phyloP scores from a whole-genome alignment of 805 yeast species.

The Alloascoidea africana region DNA sequence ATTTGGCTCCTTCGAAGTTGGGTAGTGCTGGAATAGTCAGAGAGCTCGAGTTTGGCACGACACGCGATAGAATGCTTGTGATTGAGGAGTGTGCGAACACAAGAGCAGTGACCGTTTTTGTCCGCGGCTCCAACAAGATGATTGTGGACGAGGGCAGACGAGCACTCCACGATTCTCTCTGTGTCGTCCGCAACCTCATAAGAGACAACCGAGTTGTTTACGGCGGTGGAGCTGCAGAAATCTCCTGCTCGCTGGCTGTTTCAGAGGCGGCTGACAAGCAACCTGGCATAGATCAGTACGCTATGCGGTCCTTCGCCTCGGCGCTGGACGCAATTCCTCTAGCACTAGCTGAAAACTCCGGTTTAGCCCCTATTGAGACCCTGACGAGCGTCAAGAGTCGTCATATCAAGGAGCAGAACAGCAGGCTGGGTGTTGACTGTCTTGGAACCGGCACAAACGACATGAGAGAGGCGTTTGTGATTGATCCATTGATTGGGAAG shows the following conservation, averaged over 20 bases:
- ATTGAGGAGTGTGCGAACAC: constrained; percentile 81
- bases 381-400: constrained; percentile 70
- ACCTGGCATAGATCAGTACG: constrained; percentile 94
- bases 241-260: constrained; percentile 84
- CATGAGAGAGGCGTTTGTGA: constrained; percentile 88
- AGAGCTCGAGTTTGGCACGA: constrained; percentile 91
- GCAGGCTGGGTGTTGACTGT: constrained; percentile 87
- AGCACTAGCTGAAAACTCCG: constrained; percentile 94
- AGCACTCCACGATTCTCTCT: constrained; percentile 90
- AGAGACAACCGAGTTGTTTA: constrained; percentile 91
- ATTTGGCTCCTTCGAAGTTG: constrained; percentile 62
- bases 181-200: constrained; percentile 93
- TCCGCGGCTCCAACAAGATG: constrained; percentile 96
- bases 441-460: constrained; percentile 77
- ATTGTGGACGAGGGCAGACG: constrained; percentile 94
- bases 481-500: constrained; percentile 95
- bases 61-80: constrained; percentile 89
- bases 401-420: constrained; percentile 58
- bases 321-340: constrained; percentile 89
- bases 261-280: constrained; percentile 84
- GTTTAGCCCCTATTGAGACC: constrained; percentile 86
- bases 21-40: constrained; percentile 79
- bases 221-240: constrained; percentile 99
- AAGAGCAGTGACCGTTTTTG: constrained; percentile 81
- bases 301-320: constrained; percentile 85